Conservation (phyloP, 768 basidiomycete genomes). For the Lyophyllum decastes region DNA sequence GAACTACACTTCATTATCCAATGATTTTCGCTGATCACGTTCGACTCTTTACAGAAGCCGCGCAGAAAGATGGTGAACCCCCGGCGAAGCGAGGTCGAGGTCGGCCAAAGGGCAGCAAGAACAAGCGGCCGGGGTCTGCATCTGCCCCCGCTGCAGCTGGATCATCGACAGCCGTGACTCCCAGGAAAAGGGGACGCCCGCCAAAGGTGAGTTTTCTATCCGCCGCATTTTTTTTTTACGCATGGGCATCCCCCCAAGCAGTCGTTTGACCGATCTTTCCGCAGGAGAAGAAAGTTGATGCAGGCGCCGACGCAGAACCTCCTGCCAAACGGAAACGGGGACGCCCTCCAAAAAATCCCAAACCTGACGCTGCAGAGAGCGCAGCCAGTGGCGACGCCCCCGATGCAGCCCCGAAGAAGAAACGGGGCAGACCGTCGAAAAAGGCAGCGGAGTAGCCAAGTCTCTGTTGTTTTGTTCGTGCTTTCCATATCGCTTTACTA, state of each 20-base stretch:
- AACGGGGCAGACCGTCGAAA: slow-evolving; percentile 73
- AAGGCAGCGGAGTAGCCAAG: slow-evolving; percentile 32
- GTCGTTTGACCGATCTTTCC: slow-evolving; percentile 19
- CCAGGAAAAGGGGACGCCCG: slow-evolving; percentile 66
- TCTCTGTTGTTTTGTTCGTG: slow-evolving; percentile 17
- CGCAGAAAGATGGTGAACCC: slow-evolving; percentile 34
- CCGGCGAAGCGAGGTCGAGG: slow-evolving; percentile 80
- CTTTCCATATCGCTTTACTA: slow-evolving; percentile 20
- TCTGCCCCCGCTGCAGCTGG: slow-evolving; percentile 32
- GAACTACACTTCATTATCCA: background rate
- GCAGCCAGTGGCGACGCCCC: slow-evolving; percentile 38
- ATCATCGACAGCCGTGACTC: slow-evolving; percentile 34
- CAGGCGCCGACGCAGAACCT: slow-evolving; percentile 46
- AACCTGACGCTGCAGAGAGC: slow-evolving; percentile 42
- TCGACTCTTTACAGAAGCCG: slow-evolving; percentile 34
- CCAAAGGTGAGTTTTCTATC: slow-evolving; percentile 51
- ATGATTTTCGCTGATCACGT: slow-evolving; percentile 21
- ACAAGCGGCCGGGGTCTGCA: slow-evolving; percentile 45
- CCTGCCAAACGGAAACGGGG: slow-evolving; percentile 70
- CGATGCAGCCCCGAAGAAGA: slow-evolving; percentile 63
- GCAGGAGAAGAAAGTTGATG: slow-evolving; percentile 45
- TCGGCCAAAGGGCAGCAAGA: slow-evolving; percentile 88
- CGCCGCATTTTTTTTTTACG: slow-evolving; percentile 18
- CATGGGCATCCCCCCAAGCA: background rate
- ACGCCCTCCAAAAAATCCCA: slow-evolving; percentile 71